Conservation (phyloP, 2,329 filamentous ascomycete species). For the Dendryphion nanum region DNA sequence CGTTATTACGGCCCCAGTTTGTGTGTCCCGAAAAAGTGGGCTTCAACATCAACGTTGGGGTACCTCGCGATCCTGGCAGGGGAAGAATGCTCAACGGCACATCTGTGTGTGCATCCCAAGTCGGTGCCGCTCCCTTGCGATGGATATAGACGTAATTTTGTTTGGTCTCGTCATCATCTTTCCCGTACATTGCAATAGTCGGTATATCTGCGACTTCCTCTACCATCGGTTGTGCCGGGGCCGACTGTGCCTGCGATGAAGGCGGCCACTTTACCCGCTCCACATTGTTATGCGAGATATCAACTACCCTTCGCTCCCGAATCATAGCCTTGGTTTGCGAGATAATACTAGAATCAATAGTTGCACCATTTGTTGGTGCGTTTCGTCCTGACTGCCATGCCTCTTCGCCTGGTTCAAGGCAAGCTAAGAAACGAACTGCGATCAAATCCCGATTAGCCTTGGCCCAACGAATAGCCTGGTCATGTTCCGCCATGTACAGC, state of each 20-base stretch:
- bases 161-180: constrained; percentile 2
- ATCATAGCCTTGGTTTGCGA: not conserved
- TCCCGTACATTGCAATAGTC: not conserved
- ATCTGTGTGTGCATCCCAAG: constrained; percentile 17
- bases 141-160: constrained; percentile 31
- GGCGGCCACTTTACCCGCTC: constrained; percentile 1
- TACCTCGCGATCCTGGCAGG: constrained; percentile 39
- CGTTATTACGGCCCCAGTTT: constrained; percentile 29
- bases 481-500: constrained; percentile 35
- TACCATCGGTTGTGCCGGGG: not conserved
- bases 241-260: not conserved
- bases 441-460: constrained; percentile 40
- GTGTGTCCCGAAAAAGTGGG: constrained; percentile 29
- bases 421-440: constrained; percentile 36
- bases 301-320: not conserved
- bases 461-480: constrained; percentile 38
- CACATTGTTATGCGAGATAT: constrained; percentile 1
- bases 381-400: not conserved
- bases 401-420: constrained; percentile 18
- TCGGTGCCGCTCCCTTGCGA: constrained; percentile 40
- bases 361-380: not conserved
- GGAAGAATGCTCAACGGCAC: constrained; percentile 31
- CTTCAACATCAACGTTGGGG: constrained; percentile 37
- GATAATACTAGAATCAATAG: not conserved
- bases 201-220: not conserved